phyloP scores from a whole-genome alignment of 73 alveolate species.

The Urostyla sp. region DNA sequence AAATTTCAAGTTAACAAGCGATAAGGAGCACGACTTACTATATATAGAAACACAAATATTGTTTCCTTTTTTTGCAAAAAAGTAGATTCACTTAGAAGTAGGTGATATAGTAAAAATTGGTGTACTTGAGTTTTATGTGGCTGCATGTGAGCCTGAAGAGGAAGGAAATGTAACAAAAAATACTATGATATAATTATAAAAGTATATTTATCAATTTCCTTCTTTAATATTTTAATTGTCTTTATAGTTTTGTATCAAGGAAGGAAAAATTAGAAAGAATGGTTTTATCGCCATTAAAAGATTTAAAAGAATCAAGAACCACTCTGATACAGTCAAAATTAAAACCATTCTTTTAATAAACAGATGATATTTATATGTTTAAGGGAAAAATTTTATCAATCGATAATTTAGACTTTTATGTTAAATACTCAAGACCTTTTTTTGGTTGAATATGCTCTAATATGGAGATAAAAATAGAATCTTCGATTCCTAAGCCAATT shows the following conservation, averaged over 20 bases:
- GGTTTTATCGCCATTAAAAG: slow-evolving; percentile 13
- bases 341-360: slow-evolving; percentile 37
- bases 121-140: slow-evolving; percentile 61
- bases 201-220: neutral
- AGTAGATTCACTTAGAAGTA: slow-evolving; percentile 35
- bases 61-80: slow-evolving; percentile 39
- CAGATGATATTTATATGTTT: slow-evolving; percentile 22
- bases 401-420: slow-evolving; percentile 46
- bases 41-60: slow-evolving; percentile 11
- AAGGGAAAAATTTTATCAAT: slow-evolving; percentile 36
- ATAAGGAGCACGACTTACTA: slow-evolving; percentile 3
- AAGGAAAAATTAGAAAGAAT: slow-evolving; percentile 14
- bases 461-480: slow-evolving; percentile 47
- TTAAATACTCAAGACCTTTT: slow-evolving; percentile 51
- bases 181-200: slow-evolving; percentile 37
- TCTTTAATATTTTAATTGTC: neutral
- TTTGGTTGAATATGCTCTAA: slow-evolving; percentile 36
- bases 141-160: slow-evolving; percentile 63
- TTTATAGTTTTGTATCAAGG: slow-evolving; percentile 12
- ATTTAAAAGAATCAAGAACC: slow-evolving; percentile 17
- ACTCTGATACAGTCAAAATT: slow-evolving; percentile 31
- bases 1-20: slow-evolving; percentile 6
- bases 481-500: slow-evolving; percentile 39
- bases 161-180: slow-evolving; percentile 53
- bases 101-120: slow-evolving; percentile 46